Evolutionary conservation across 352 stramenopile genomes (phyloP).

Genomic region (Sclerospora graminicola): DNA sequence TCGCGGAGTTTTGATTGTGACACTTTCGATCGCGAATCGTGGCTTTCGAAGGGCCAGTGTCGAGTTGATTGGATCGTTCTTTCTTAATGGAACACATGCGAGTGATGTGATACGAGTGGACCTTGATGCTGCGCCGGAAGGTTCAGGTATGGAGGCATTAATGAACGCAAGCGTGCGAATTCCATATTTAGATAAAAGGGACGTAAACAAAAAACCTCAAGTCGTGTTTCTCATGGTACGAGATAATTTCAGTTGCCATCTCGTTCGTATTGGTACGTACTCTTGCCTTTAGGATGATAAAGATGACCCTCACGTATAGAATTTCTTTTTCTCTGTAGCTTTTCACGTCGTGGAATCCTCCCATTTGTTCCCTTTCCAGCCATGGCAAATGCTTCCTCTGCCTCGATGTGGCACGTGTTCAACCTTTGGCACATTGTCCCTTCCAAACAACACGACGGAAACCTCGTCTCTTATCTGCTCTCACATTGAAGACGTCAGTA

Average conservation of each 20-base stretch:
- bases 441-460: not conserved
- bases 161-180: constrained; percentile 11
- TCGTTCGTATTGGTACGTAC: constrained; percentile 47
- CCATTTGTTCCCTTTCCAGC: constrained; percentile 15
- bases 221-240: constrained; percentile 37
- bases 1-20: not conserved
- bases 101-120: constrained; percentile 18
- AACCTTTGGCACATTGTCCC: constrained; percentile 20
- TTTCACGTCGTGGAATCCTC: constrained; percentile 10
- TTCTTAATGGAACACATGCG: constrained; percentile 22
- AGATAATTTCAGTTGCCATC: constrained; percentile 38
- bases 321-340: constrained; percentile 2
- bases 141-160: not conserved
- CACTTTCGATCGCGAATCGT: constrained; percentile 25
- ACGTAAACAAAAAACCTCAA: constrained; percentile 10
- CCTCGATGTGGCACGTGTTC: constrained; percentile 45
- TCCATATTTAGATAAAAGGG: constrained; percentile 9
- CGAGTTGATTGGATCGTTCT: constrained; percentile 29
- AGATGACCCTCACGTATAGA: not conserved
- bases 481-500: constrained; percentile 23
- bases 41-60: constrained; percentile 23
- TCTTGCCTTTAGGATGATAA: not conserved
- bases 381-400: constrained; percentile 31
- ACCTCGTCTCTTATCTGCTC: constrained; percentile 13
- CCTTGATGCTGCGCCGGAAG: constrained; percentile 3